These are phyloP conservation scores for Cairneyella variabilis DNA, from an alignment of 495 filamentous ascomycete species.

Conservation along the genomic window DNA sequence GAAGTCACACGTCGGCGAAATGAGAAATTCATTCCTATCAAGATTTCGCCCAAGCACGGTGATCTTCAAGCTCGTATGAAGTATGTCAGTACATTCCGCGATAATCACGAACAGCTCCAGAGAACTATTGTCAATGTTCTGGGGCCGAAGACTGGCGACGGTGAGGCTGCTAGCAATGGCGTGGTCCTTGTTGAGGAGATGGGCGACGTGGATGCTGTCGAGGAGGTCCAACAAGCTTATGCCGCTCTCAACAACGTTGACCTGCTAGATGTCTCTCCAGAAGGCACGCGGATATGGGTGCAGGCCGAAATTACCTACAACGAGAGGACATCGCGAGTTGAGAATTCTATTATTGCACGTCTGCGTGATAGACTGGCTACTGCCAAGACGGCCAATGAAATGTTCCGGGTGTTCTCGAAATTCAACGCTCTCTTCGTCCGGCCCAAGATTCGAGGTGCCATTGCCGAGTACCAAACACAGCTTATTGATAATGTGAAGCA, in stretches of 20 bases:
- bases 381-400: slow-evolving; percentile 94
- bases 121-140: slow-evolving; percentile 93
- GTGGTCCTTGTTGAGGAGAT: slow-evolving; percentile 83
- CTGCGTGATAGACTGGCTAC: slow-evolving; percentile 90
- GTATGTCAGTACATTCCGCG: slow-evolving; percentile 90
- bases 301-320: slow-evolving; percentile 93
- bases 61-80: slow-evolving; percentile 84
- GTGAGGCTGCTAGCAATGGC: slow-evolving; percentile 49
- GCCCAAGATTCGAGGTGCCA: slow-evolving; percentile 95
- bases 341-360: slow-evolving; percentile 97
- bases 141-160: slow-evolving; percentile 60
- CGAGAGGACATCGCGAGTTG: slow-evolving; percentile 90
- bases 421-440: slow-evolving; percentile 98
- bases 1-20: slow-evolving; percentile 87
- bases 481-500: slow-evolving; percentile 96
- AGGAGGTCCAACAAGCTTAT: slow-evolving; percentile 93
- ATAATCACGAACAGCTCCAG: slow-evolving; percentile 96
- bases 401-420: slow-evolving; percentile 99
- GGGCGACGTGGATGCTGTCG: slow-evolving; percentile 96
- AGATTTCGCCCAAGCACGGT: slow-evolving; percentile 77
- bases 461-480: slow-evolving; percentile 94
- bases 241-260: slow-evolving; percentile 90
- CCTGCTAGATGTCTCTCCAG: slow-evolving; percentile 82
- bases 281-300: slow-evolving; percentile 87
- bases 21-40: slow-evolving; percentile 98